Evolutionary conservation across 208 protist species (phyloP).

Genomic region (Wallacemonas sp.): DNA sequence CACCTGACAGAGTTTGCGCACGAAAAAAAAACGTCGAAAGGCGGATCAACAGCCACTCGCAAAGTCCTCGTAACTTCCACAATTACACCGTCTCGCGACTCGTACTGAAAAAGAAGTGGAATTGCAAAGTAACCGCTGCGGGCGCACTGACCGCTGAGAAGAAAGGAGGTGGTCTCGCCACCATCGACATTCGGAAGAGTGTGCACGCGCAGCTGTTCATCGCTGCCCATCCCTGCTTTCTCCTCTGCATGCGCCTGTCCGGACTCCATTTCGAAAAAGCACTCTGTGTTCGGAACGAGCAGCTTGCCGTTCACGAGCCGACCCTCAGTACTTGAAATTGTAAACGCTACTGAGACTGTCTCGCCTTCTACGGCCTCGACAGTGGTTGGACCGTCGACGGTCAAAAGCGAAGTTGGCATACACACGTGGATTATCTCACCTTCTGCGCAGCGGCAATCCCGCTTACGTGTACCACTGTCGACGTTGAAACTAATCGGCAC

Average conservation of each 20-base stretch:
- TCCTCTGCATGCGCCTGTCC: constrained; percentile 7
- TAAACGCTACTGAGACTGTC: constrained; percentile 30
- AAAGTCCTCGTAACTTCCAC: constrained; percentile 20
- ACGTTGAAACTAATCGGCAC: constrained; percentile 24
- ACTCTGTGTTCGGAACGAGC: constrained; percentile 26
- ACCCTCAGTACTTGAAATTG: constrained; percentile 23
- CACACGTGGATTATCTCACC: constrained; percentile 25
- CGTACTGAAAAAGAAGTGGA: constrained; percentile 26
- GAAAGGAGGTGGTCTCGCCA: constrained; percentile 9
- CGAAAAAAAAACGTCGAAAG: constrained; percentile 30
- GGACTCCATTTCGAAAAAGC: constrained; percentile 22
- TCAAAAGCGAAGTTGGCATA: constrained; percentile 29
- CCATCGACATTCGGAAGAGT: constrained; percentile 15
- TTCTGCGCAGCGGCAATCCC: not conserved
- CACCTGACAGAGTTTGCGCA: constrained; percentile 17
- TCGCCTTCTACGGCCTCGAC: constrained; percentile 60
- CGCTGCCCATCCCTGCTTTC: not conserved
- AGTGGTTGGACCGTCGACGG: constrained; percentile 26
- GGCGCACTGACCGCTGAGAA: constrained; percentile 23
- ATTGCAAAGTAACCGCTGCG: constrained; percentile 33
- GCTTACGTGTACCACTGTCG: too few species aligned
- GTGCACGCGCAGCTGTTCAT: constrained; percentile 5
- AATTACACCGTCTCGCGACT: constrained; percentile 17
- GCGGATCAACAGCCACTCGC: constrained; percentile 26
- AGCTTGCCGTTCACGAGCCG: constrained; percentile 24